phyloP scores from a whole-genome alignment of 2,329 filamentous ascomycete species.

The Botrytis fragariae region DNA sequence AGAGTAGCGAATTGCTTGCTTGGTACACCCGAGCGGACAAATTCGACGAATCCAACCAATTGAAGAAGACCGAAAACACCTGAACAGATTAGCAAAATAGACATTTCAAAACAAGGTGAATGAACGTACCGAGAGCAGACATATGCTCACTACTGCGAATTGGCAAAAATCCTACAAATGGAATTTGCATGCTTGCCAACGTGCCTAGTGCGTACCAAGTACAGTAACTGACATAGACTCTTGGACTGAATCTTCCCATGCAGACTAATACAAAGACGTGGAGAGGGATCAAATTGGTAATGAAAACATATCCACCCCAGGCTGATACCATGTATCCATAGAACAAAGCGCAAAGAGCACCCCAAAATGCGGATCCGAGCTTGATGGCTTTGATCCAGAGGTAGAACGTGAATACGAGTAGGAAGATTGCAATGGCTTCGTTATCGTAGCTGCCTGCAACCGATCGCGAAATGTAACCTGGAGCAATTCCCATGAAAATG shows the following conservation, averaged over 20 bases:
- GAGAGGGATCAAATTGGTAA: slow-evolving; percentile 92
- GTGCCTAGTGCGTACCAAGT: slow-evolving; percentile 98
- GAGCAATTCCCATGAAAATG: slow-evolving; percentile 94
- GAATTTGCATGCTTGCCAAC: slow-evolving; percentile 97
- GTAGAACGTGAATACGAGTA: slow-evolving; percentile 97
- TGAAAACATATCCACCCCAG: slow-evolving; percentile 99
- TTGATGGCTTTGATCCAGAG: slow-evolving; percentile 99
- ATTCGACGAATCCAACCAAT: slow-evolving; percentile 88
- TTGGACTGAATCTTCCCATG: slow-evolving; percentile 94
- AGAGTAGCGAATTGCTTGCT: slow-evolving; percentile 94
- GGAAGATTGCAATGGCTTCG: slow-evolving; percentile 98
- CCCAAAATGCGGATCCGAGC: slow-evolving; percentile 94
- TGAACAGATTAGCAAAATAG: slow-evolving; percentile 39
- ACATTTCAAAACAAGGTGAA: slow-evolving; percentile 15
- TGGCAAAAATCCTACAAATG: slow-evolving; percentile 95
- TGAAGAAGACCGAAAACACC: slow-evolving; percentile 95
- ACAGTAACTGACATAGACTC: slow-evolving; percentile 93
- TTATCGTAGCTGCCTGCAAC: slow-evolving; percentile 99
- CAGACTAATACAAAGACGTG: slow-evolving; percentile 91
- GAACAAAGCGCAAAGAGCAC: slow-evolving; percentile 87
- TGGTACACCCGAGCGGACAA: slow-evolving; percentile 81
- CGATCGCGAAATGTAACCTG: slow-evolving; percentile 95
- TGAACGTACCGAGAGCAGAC: slow-evolving; percentile 77
- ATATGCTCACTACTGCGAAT: slow-evolving; percentile 98
- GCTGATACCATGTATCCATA: slow-evolving; percentile 99